Percentiles rank a stretch among this genome's conserved stretches.
Evolutionary conservation across 257 asterid species (phyloP).

Genomic region (Solanum virginianum): DNA sequence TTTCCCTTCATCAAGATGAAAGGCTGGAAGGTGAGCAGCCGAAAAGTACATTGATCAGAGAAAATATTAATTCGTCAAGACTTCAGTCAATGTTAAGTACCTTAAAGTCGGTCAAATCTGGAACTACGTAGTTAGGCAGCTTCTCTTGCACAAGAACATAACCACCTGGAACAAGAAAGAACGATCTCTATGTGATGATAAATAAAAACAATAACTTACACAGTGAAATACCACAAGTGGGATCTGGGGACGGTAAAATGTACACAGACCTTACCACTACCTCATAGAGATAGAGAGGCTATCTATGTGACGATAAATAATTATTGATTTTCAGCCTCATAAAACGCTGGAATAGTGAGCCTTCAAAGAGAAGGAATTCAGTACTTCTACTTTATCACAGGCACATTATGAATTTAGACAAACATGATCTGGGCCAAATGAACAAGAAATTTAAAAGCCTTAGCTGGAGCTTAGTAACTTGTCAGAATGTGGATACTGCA

Average conservation of each 20-base stretch:
- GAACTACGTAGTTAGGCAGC: constrained; percentile 78
- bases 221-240: no score
- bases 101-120: constrained; percentile 75
- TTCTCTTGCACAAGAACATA: constrained; percentile 63
- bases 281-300: no score
- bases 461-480: not conserved
- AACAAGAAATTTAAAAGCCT: not conserved
- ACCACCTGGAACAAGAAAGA: constrained; percentile 42
- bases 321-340: not conserved
- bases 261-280: no score
- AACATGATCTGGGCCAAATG: not conserved
- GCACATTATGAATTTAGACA: not conserved
- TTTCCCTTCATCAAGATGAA: not conserved
- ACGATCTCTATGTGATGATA: not conserved
- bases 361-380: not conserved
- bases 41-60: not conserved
- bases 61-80: not conserved
- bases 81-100: constrained; percentile 13
- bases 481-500: not conserved
- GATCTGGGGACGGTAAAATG: no score
- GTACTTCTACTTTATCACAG: not conserved
- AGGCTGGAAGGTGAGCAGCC: not conserved
- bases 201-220: not conserved
- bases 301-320: not conserved
- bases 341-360: not conserved